Conservation (phyloP, 257 asterid species). For the Lantana camara region DNA sequence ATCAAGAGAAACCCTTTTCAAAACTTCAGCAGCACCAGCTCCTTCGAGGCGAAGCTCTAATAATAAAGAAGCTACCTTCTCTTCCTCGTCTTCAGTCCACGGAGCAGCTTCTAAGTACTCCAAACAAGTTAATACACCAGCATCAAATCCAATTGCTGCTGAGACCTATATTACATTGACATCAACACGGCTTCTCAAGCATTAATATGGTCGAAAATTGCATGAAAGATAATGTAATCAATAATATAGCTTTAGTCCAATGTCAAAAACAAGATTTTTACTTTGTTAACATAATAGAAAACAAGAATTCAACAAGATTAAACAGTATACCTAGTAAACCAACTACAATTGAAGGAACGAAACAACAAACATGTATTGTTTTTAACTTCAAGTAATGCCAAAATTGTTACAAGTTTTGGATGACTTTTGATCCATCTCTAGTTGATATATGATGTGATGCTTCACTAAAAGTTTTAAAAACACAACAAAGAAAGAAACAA, state of each 20-base stretch:
- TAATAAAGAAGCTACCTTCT: slow-evolving; percentile 79
- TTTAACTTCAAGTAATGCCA: too few relatives aligned
- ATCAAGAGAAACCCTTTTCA: slow-evolving; percentile 85
- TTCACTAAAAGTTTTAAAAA: not conserved
- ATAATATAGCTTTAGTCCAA: too few relatives aligned
- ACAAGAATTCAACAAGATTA: too few relatives aligned
- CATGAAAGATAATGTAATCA: too few relatives aligned
- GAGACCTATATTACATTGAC: slow-evolving; percentile 59
- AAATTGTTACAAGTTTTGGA: not conserved
- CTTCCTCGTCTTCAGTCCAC: slow-evolving; percentile 97
- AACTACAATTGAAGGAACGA: too few relatives aligned
- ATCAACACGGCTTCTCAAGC: not conserved
- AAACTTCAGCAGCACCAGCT: slow-evolving; percentile 81
- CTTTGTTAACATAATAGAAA: too few relatives aligned
- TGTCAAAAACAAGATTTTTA: too few relatives aligned
- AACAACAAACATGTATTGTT: not conserved
- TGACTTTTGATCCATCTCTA: not conserved
- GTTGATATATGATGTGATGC: not conserved
- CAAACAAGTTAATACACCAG: slow-evolving; percentile 83
- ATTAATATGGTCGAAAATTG: not conserved
- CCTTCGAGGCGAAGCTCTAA: slow-evolving; percentile 90
- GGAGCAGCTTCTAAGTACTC: slow-evolving; percentile 98
- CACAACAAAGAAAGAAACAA: not conserved
- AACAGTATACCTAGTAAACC: too few relatives aligned
- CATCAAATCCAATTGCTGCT: slow-evolving; percentile 93